A percentile compares a stretch with the other conserved stretches of the same genome.
These are phyloP conservation scores for Ustilago tritici DNA, from an alignment of 1,284 basidiomycete genomes.

Conservation along the genomic window DNA sequence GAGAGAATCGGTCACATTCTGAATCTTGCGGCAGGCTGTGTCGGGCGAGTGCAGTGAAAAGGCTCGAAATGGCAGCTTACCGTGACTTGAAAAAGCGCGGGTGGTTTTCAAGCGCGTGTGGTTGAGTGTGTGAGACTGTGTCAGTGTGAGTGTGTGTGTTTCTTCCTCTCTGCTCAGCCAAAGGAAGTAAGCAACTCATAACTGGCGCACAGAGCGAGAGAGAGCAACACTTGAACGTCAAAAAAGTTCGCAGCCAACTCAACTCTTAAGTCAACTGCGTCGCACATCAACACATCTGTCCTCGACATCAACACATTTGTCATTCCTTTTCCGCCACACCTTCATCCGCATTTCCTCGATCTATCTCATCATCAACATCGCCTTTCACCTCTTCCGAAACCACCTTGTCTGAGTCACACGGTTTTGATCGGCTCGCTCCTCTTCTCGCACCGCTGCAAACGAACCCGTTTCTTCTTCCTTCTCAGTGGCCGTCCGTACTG, in stretches of 20 bases:
- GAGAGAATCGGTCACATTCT: neutral
- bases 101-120: constrained; percentile 1
- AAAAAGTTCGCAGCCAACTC: constrained; percentile 4
- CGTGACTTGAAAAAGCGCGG: constrained; percentile 1
- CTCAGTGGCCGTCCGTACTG: neutral
- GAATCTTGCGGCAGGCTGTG: neutral
- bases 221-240: constrained; percentile 8
- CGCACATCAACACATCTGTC: constrained; percentile 9
- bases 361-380: constrained; percentile 2
- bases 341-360: constrained; percentile 13
- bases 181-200: neutral
- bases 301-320: neutral
- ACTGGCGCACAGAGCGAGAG: neutral
- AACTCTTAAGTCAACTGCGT: neutral
- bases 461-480: neutral
- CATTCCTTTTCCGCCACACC: constrained; percentile 3
- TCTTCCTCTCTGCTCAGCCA: constrained; percentile 2
- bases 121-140: neutral
- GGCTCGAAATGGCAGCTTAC: constrained; percentile 6
- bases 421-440: neutral
- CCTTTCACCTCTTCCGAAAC: neutral
- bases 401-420: neutral
- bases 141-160: neutral
- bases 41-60: neutral
- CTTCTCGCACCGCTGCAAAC: neutral